A percentile compares a stretch with the other conserved stretches of the same genome.
phyloP scores from a whole-genome alignment of 2,329 filamentous ascomycete species.

The Cucurbitaria berberidis region DNA sequence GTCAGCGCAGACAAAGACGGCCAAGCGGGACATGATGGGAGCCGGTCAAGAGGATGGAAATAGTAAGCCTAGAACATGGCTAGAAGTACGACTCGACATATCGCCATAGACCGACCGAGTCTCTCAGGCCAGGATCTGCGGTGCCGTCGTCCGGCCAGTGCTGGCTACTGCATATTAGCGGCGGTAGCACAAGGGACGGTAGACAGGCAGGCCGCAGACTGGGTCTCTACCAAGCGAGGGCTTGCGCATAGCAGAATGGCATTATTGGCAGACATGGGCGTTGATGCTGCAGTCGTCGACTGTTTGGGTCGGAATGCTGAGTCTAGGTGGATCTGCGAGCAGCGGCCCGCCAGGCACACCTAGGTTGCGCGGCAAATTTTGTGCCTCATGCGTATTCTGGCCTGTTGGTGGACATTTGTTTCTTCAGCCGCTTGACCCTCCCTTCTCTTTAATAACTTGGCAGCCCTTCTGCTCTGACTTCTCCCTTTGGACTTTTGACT shows the following conservation, averaged over 20 bases:
- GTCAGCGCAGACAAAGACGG: too few relatives aligned
- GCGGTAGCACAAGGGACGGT: slow-evolving; percentile 3
- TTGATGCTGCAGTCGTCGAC: slow-evolving; percentile 1
- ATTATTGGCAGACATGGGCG: slow-evolving; percentile 8
- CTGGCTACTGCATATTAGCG: background rate
- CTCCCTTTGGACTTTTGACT: background rate
- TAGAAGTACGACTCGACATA: background rate
- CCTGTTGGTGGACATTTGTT: background rate
- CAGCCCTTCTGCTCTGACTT: background rate
- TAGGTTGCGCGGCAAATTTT: slow-evolving; percentile 18
- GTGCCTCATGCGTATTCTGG: slow-evolving; percentile 10
- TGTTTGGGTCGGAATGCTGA: slow-evolving; percentile 4
- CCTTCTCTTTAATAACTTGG: background rate
- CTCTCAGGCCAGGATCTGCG: background rate
- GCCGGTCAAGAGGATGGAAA: too few relatives aligned
- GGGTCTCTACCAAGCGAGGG: slow-evolving; percentile 10
- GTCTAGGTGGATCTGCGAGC: slow-evolving; percentile 17
- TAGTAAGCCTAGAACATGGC: background rate
- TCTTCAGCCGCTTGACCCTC: background rate
- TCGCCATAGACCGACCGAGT: too few relatives aligned
- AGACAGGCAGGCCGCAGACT: slow-evolving; percentile 12
- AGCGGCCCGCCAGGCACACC: slow-evolving; percentile 25
- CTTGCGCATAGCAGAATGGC: background rate
- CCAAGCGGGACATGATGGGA: too few relatives aligned
- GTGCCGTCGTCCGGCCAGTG: slow-evolving; percentile 4